Evolutionary conservation across 2,329 filamentous ascomycete species (phyloP).

Genomic region (Claviceps spartinae): DNA sequence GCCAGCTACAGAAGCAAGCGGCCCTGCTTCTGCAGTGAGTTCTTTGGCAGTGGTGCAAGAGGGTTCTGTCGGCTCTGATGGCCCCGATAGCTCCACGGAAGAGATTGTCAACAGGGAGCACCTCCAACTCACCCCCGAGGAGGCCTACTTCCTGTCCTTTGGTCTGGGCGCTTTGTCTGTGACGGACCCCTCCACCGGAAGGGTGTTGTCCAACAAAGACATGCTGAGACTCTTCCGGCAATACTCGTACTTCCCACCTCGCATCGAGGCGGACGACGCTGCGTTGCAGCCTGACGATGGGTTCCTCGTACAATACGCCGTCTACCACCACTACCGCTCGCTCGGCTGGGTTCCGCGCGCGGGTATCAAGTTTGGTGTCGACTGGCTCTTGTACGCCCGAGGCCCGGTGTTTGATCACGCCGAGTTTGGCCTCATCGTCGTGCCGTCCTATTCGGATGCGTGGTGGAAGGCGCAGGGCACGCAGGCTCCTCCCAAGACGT

Average conservation of each 20-base stretch:
- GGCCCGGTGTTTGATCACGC: constrained; percentile 92
- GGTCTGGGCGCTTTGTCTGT: constrained; percentile 62
- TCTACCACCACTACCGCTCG: constrained; percentile 92
- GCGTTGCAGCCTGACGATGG: constrained; percentile 59
- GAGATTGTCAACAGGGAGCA: constrained; percentile 52
- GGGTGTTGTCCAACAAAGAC: constrained; percentile 36
- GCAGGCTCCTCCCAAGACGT: constrained; percentile 37
- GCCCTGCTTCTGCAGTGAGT: background rate
- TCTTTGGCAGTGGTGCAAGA: background rate
- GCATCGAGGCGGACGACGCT: constrained; percentile 18
- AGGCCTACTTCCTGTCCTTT: constrained; percentile 83
- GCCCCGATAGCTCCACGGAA: background rate
- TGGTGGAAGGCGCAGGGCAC: constrained; percentile 54
- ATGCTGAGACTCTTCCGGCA: constrained; percentile 55
- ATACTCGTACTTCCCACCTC: constrained; percentile 55
- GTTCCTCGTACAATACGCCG: constrained; percentile 76
- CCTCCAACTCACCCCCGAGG: constrained; percentile 80
- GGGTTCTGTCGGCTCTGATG: background rate
- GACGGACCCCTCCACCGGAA: constrained; percentile 31
- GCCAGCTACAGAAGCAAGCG: background rate
- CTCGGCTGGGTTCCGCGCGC: constrained; percentile 88
- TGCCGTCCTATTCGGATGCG: constrained; percentile 66
- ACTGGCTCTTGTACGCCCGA: constrained; percentile 87
- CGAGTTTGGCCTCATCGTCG: constrained; percentile 74
- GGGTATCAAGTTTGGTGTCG: constrained; percentile 88